Evolutionary conservation across 352 stramenopile genomes (phyloP), one percentile per base, ranked within the genome.

Genomic region (Globisporangium cederbergense): DNA sequence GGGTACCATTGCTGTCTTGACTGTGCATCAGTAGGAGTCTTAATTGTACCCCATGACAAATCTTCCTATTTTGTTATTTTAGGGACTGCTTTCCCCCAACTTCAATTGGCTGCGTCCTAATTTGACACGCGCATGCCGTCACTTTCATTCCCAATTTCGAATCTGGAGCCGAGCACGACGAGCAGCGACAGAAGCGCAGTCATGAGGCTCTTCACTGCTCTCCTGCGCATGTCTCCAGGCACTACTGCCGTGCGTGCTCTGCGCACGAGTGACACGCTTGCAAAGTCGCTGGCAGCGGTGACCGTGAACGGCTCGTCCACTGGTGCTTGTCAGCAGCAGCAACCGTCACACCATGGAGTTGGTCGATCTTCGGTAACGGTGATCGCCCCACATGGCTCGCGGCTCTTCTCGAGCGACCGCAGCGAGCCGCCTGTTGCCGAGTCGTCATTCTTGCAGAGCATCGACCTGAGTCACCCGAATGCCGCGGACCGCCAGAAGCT

Each of bases 391-490:
- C 50, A 9, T 16, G 50, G 51, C 16, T 16, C 28, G 6, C 54
- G 54, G 1, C 11, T 38, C 20, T 60, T 60, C 16, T 60, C 54
- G 8, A 36, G 51, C 22, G 32, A 9, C 34, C 18, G 8, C 34
- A 50, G 66, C 62, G n/a, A 11, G 42, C 18, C 65, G 71, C 36
- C 57, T 75, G 46, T 53, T 53, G 43, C 62, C 66, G 34, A 30
- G 50, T 70, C 73, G 25, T 88, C 78, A 22, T 88, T 89, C 51
- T 70, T 90, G 14, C 71, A 81, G 59, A 68, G 53, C 28, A 68
- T 90, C 30, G 75, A 90, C 47, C 58, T 90, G 18, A 84, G 60
- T 34, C 66, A 77, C 55, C 69, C 72, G 4, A 74, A 63, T 30
- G 66, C 71, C 1, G 62, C 60, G 2, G 76, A 82, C 40, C 77